These are phyloP conservation scores for Cyclotella cryptica DNA, from an alignment of 108 stramenopile species.

Conservation along the genomic window DNA sequence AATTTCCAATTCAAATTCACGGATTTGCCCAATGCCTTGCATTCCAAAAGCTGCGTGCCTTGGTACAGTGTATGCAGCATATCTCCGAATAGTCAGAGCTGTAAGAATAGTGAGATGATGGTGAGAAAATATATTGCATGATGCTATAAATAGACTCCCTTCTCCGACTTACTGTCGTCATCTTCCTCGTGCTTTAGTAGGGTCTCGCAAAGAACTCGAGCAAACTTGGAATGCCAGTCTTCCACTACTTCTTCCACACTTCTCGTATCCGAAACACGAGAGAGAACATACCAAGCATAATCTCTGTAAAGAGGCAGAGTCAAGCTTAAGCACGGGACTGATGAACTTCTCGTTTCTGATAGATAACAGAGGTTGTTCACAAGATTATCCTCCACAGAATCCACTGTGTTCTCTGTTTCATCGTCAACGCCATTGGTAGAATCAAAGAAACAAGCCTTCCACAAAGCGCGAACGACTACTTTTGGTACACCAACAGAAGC, in stretches of 20 bases:
- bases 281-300: constrained; percentile 41
- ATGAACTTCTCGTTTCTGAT: constrained; percentile 17
- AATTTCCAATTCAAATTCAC: not conserved
- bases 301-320: constrained; percentile 37
- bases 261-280: constrained; percentile 2
- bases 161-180: constrained; percentile 28
- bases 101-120: not conserved
- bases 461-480: constrained; percentile 33
- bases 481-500: constrained; percentile 26
- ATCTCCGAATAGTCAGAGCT: constrained; percentile 26
- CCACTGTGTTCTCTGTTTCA: constrained; percentile 16
- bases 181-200: constrained; percentile 27
- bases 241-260: constrained; percentile 17
- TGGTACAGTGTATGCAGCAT: constrained; percentile 43
- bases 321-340: constrained; percentile 32
- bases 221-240: constrained; percentile 42
- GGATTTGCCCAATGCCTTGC: constrained; percentile 12
- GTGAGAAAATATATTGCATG: not conserved
- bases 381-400: constrained; percentile 40
- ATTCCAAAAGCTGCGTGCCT: constrained; percentile 38
- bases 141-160: not conserved
- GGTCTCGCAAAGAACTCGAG: constrained; percentile 16
- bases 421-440: constrained; percentile 7
- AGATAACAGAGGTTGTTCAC: constrained; percentile 43
- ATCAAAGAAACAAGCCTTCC: constrained; percentile 42